A percentile compares a stretch with the other conserved stretches of the same genome.
Evolutionary conservation across 768 basidiomycete genomes (phyloP).

Genomic region (Calvatia gigantea): DNA sequence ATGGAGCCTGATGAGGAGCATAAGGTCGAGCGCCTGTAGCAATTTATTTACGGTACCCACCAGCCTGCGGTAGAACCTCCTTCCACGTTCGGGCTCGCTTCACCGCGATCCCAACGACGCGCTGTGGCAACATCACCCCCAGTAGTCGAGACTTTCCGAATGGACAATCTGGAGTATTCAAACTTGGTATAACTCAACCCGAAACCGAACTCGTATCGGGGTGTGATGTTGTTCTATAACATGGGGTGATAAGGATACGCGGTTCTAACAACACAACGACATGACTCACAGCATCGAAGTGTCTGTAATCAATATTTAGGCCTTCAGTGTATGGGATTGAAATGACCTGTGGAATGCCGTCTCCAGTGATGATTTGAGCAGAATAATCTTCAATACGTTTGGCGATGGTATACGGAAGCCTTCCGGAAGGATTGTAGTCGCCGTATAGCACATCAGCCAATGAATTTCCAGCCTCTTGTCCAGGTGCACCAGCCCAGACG

Average conservation of each 20-base stretch:
- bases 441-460: constrained; percentile 74
- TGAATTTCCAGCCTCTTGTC: constrained; percentile 66
- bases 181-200: constrained; percentile 87
- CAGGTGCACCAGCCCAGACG: constrained; percentile 66
- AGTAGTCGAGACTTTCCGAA: constrained; percentile 36
- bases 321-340: constrained; percentile 39
- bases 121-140: constrained; percentile 36
- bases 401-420: constrained; percentile 75
- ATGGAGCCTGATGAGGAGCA: constrained; percentile 48
- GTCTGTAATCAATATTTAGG: constrained; percentile 68
- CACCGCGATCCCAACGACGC: constrained; percentile 55
- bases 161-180: constrained; percentile 56
- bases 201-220: constrained; percentile 88
- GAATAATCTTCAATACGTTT: constrained; percentile 55
- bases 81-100: constrained; percentile 47
- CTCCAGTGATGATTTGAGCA: constrained; percentile 40
- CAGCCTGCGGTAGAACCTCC: constrained; percentile 65
- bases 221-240: constrained; percentile 61
- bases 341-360: constrained; percentile 35
- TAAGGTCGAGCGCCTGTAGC: not conserved
- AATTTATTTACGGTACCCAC: constrained; percentile 23
- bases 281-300: constrained; percentile 60
- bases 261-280: not conserved
- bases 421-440: constrained; percentile 61
- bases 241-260: constrained; percentile 10